phyloP scores from a whole-genome alignment of 192 early-diverging fungal genomes.

The Geosiphon pyriformis region DNA sequence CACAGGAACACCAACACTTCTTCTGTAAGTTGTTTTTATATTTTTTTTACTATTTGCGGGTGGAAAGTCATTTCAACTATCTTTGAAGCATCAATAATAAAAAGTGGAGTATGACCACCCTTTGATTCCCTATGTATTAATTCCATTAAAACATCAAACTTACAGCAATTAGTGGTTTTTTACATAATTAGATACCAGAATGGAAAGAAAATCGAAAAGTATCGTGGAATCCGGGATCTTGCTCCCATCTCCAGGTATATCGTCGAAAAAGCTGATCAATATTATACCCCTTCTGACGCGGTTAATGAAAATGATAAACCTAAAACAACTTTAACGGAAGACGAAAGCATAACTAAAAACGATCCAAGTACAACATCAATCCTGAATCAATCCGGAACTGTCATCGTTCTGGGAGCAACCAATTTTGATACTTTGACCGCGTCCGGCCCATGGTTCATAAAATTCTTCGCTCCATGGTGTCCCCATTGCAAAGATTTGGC shows the following conservation, averaged over 20 bases:
- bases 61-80: not conserved
- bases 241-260: conserved; percentile 28
- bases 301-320: conserved; percentile 15
- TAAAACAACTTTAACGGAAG: too few species aligned
- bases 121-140: not conserved
- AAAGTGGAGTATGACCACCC: not conserved
- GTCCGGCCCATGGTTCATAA: conserved; percentile 73
- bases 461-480: conserved; percentile 91
- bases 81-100: not conserved
- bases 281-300: conserved; percentile 1
- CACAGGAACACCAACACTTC: conserved; percentile 19
- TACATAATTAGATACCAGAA: conserved; percentile 25
- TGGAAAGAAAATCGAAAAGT: conserved; percentile 26
- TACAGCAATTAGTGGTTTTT: not conserved
- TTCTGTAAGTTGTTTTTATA: conserved; percentile 11
- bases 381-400: conserved; percentile 50
- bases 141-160: not conserved
- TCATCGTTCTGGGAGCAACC: conserved; percentile 47
- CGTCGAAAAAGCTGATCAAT: conserved; percentile 24
- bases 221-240: conserved; percentile 31
- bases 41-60: not conserved
- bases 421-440: conserved; percentile 50
- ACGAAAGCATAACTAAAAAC: not conserved
- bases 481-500: conserved; percentile 81
- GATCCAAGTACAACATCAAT: conserved; percentile 4